Percentiles rank a stretch among this genome's conserved stretches.
Conservation (phyloP, 371 early-diverging fungal genomes). For the Phascolomyces articulosus region DNA sequence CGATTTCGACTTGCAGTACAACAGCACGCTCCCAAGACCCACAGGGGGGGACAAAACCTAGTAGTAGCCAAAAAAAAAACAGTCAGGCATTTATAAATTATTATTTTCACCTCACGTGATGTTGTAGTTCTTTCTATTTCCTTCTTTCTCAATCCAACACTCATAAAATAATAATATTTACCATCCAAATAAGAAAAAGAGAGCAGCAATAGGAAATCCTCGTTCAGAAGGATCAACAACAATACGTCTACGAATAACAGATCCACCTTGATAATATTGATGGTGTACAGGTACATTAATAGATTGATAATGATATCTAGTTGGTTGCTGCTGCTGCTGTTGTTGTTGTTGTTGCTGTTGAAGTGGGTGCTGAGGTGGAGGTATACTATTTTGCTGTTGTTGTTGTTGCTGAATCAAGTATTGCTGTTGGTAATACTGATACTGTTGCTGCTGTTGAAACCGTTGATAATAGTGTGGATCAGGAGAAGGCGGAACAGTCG, state of each 20-base stretch:
- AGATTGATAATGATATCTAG: slow-evolving; percentile 16
- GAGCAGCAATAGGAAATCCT: slow-evolving; percentile 24
- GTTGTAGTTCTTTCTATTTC: neutral
- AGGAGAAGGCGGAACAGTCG: neutral
- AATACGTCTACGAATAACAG: neutral
- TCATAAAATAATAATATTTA: slow-evolving; percentile 5
- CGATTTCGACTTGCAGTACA: slow-evolving; percentile 26
- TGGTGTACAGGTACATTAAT: slow-evolving; percentile 10
- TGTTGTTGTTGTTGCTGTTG: neutral
- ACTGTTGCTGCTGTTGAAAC: slow-evolving; percentile 2
- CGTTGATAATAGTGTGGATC: neutral
- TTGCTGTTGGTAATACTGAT: slow-evolving; percentile 5
- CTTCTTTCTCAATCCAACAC: neutral
- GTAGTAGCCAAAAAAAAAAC: neutral
- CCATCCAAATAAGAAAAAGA: slow-evolving; percentile 31
- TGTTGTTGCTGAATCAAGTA: slow-evolving; percentile 4
- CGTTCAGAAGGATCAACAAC: slow-evolving; percentile 20
- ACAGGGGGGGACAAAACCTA: slow-evolving; percentile 27
- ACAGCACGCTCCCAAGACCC: slow-evolving; percentile 31
- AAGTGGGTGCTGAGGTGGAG: neutral
- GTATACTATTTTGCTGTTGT: neutral
- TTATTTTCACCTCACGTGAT: neutral
- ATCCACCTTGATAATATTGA: slow-evolving; percentile 9
- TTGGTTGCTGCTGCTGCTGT: too few species aligned
- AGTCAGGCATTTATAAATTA: neutral